Percentiles rank a stretch among this genome's conserved stretches.
Conservation (phyloP, 768 basidiomycete genomes). For the Boletellus ananiceps region DNA sequence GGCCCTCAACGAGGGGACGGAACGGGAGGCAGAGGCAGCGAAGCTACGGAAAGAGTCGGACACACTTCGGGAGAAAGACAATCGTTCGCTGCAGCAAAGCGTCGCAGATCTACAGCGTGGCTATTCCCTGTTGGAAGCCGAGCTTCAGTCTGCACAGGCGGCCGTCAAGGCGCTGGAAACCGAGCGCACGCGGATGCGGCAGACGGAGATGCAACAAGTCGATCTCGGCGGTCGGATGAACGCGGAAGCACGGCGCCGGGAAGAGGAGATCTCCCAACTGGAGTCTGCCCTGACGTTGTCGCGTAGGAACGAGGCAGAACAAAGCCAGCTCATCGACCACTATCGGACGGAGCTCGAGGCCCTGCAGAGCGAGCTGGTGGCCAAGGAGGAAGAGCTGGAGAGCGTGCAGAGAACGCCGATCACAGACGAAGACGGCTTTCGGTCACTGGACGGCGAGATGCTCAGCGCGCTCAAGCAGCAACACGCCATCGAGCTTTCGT, state of each 20-base stretch:
- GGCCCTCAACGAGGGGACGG: slow-evolving; percentile 49
- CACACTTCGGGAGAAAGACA: slow-evolving; percentile 50
- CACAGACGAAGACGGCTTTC: slow-evolving; percentile 33
- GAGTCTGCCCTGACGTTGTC: slow-evolving; percentile 50
- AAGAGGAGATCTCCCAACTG: slow-evolving; percentile 50
- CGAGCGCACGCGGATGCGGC: slow-evolving; percentile 57
- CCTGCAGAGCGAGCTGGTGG: slow-evolving; percentile 56
- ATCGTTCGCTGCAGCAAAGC: slow-evolving; percentile 42
- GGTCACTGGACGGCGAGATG: slow-evolving; percentile 72
- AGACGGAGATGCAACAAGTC: slow-evolving; percentile 48
- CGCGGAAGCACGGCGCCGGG: slow-evolving; percentile 41
- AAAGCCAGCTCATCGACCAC: slow-evolving; percentile 55
- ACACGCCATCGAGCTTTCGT: slow-evolving; percentile 75
- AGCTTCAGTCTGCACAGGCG: slow-evolving; percentile 50
- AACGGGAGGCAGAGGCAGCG: slow-evolving; percentile 45
- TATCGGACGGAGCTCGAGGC: slow-evolving; percentile 67
- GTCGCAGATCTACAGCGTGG: slow-evolving; percentile 58
- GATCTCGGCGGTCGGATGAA: slow-evolving; percentile 57
- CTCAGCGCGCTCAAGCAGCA: slow-evolving; percentile 65
- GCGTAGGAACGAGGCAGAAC: slow-evolving; percentile 50
- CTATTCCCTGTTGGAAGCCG: slow-evolving; percentile 56
- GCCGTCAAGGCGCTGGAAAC: slow-evolving; percentile 57
- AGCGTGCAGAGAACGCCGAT: slow-evolving; percentile 45
- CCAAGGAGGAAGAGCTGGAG: slow-evolving; percentile 65
- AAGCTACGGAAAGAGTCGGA: slow-evolving; percentile 43